Evolutionary conservation across 2,329 filamentous ascomycete species (phyloP).

Genomic region (Sclerotiophoma versabilis): DNA sequence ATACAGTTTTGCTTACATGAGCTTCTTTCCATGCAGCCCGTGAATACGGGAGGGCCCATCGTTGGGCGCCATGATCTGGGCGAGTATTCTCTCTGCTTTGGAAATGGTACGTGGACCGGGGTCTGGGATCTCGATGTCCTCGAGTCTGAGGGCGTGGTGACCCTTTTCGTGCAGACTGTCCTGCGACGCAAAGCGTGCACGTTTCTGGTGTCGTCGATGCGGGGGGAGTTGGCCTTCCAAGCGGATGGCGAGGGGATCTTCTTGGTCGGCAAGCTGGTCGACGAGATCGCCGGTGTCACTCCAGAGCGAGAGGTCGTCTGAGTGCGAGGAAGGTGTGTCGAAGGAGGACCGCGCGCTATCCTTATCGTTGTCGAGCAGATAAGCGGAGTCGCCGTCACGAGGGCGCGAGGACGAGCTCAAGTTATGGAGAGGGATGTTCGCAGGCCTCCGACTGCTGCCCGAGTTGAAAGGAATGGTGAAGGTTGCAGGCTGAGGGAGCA

Average conservation of each 20-base stretch:
- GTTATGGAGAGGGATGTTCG: slow-evolving; percentile 87
- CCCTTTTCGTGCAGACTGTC: slow-evolving; percentile 54
- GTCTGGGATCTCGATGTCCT: slow-evolving; percentile 83
- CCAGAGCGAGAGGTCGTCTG: slow-evolving; percentile 82
- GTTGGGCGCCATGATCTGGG: slow-evolving; percentile 83
- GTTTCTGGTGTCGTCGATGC: slow-evolving; percentile 61
- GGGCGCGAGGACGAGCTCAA: slow-evolving; percentile 60
- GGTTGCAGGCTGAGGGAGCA: slow-evolving; percentile 65
- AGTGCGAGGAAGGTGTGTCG: slow-evolving; percentile 63
- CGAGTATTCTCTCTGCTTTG: slow-evolving; percentile 73
- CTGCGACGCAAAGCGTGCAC: slow-evolving; percentile 71
- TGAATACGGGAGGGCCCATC: slow-evolving; percentile 75
- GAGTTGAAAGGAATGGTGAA: slow-evolving; percentile 84
- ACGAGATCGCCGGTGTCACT: slow-evolving; percentile 94
- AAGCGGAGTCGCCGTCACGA: slow-evolving; percentile 49
- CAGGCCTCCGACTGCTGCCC: slow-evolving; percentile 70
- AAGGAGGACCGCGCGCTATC: slow-evolving; percentile 61
- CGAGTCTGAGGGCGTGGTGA: slow-evolving; percentile 60
- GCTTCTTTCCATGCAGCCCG: slow-evolving; percentile 92
- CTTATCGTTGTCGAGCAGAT: slow-evolving; percentile 56
- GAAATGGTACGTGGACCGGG: slow-evolving; percentile 69
- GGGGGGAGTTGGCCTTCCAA: slow-evolving; percentile 69
- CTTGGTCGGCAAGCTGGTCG: slow-evolving; percentile 83
- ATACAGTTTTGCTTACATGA: slow-evolving; percentile 69
- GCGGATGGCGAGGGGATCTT: slow-evolving; percentile 79